These are phyloP conservation scores for Colletotrichum euphorbiae DNA, from an alignment of 2,329 filamentous ascomycete genomes.

Conservation along the genomic window DNA sequence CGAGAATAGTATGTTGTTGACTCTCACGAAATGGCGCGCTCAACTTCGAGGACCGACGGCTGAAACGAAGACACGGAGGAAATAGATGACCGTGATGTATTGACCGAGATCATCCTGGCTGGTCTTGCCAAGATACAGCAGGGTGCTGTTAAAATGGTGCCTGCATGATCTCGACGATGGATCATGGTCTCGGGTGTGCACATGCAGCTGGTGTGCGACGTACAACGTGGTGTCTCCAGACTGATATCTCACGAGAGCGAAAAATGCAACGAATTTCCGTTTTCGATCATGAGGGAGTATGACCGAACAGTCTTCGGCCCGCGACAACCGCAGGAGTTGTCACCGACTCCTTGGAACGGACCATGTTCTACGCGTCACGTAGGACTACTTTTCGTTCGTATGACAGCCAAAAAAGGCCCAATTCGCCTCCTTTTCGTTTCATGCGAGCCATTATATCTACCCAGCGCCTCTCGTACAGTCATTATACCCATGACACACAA, in stretches of 20 bases:
- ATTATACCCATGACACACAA: constrained; percentile 38
- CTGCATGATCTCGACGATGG: constrained; percentile 13
- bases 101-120: too few species aligned
- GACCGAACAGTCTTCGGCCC: too few species aligned
- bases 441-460: constrained; percentile 32
- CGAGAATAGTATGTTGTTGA: neutral
- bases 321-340: too few species aligned
- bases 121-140: too few species aligned
- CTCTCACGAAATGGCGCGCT: neutral
- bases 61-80: too few species aligned
- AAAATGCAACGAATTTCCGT: too few species aligned
- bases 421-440: constrained; percentile 15
- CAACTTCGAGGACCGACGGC: too few species aligned
- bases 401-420: constrained; percentile 4
- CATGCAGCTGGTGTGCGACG: constrained; percentile 17
- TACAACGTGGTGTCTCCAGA: neutral
- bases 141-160: neutral
- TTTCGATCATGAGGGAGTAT: too few species aligned
- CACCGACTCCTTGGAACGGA: too few species aligned
- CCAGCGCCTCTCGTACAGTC: constrained; percentile 40
- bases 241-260: neutral
- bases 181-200: constrained; percentile 12
- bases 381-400: neutral
- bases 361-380: too few species aligned
- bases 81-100: too few species aligned